Percentiles rank a stretch among this genome's conserved stretches.
These are phyloP conservation scores for Kwoniella dejecticola DNA, from an alignment of 768 basidiomycete species.

Conservation along the genomic window DNA sequence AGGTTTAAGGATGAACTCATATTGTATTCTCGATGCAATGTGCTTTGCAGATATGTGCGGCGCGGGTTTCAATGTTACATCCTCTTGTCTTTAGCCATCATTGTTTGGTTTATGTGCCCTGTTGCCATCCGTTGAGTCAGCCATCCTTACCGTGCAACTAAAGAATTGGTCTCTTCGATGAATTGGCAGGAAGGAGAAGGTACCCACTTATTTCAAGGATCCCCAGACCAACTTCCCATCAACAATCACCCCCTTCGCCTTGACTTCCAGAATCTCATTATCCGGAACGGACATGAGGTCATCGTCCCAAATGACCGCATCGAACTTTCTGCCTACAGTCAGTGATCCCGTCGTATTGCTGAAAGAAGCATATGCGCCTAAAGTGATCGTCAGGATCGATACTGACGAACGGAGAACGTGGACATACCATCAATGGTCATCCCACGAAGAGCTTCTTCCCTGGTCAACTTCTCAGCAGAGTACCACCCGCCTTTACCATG, in stretches of 20 bases:
- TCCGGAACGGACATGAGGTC: constrained; percentile 70
- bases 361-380: constrained; percentile 82
- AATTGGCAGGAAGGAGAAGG: not conserved
- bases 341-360: constrained; percentile 70
- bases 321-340: constrained; percentile 75
- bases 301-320: constrained; percentile 78
- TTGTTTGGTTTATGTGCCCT: no score
- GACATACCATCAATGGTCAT: constrained; percentile 72
- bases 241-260: constrained; percentile 71
- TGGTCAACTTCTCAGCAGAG: constrained; percentile 71
- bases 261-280: constrained; percentile 66
- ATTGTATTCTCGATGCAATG: no score
- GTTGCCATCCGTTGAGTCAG: no score
- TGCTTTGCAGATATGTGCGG: no score
- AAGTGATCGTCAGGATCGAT: no score
- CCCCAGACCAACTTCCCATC: constrained; percentile 74
- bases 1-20: no score
- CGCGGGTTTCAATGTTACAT: no score
- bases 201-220: not conserved
- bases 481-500: constrained; percentile 86
- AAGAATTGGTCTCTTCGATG: no score
- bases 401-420: not conserved
- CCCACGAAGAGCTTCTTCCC: constrained; percentile 72
- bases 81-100: no score
- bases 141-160: no score